A percentile compares a stretch with the other conserved stretches of the same genome.
These are phyloP conservation scores for Populus ilicifolia DNA, from an alignment of 345 rosid genomes.

Conservation along the genomic window DNA sequence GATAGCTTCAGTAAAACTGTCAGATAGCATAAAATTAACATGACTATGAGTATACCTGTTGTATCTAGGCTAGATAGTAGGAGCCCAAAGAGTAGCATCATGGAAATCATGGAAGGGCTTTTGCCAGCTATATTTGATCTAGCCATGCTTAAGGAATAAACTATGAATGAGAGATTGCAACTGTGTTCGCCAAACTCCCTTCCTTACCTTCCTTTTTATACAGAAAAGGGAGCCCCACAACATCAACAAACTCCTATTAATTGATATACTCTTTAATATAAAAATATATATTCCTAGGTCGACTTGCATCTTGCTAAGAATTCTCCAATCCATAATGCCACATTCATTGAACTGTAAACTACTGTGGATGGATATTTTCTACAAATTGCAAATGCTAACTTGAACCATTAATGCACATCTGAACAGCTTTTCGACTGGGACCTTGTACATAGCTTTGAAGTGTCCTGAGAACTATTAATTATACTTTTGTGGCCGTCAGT, in stretches of 20 bases:
- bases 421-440: not conserved
- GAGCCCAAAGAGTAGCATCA: constrained; percentile 3
- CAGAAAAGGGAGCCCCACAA: not conserved
- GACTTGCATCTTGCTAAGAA: not conserved
- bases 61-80: constrained; percentile 10
- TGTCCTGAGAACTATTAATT: not conserved
- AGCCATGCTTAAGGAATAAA: not conserved
- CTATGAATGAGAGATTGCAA: not conserved
- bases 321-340: not conserved
- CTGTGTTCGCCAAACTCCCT: not conserved
- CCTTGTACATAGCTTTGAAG: not conserved
- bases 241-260: too few species aligned
- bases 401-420: not conserved
- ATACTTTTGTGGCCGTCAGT: not conserved
- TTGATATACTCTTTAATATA: too few species aligned
- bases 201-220: not conserved
- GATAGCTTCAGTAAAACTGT: not conserved
- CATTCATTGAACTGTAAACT: not conserved
- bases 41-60: constrained; percentile 9
- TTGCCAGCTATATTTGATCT: not conserved
- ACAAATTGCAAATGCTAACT: not conserved
- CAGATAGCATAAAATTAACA: not conserved
- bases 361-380: not conserved
- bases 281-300: too few species aligned
- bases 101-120: not conserved